phyloP scores from a whole-genome alignment of 2,329 filamentous ascomycete species.

The Colletotrichum paranaense region DNA sequence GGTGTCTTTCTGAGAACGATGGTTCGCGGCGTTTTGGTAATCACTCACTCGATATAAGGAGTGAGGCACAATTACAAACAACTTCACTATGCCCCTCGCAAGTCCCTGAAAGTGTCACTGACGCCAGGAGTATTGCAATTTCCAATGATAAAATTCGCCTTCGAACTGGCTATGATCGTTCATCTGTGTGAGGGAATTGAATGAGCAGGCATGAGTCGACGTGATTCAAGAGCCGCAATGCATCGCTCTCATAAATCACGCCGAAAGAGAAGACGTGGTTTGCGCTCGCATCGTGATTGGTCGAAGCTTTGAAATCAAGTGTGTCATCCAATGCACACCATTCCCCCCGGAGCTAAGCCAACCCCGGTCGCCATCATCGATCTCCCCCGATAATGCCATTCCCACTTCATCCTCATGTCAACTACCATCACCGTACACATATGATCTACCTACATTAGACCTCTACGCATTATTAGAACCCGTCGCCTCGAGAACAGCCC shows the following conservation, averaged over 20 bases:
- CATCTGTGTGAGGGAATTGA: too few species aligned
- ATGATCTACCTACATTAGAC: background rate
- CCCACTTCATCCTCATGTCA: background rate
- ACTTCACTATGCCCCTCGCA: too few species aligned
- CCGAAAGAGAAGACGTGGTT: constrained; percentile 22
- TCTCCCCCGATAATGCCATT: background rate
- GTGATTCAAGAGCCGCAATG: background rate
- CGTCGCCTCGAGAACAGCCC: background rate
- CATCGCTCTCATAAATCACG: background rate
- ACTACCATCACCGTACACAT: background rate
- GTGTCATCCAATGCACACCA: constrained; percentile 19
- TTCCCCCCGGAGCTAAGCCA: constrained; percentile 25
- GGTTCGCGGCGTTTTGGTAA: too few species aligned
- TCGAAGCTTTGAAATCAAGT: constrained; percentile 17
- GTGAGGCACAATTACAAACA: too few species aligned
- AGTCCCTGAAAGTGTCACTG: rapidly evolving
- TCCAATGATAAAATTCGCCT: too few species aligned
- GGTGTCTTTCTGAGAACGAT: too few species aligned
- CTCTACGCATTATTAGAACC: background rate
- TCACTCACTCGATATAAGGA: too few species aligned
- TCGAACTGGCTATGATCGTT: too few species aligned
- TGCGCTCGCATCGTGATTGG: constrained; percentile 33
- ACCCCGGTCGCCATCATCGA: constrained; percentile 21
- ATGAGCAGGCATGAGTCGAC: background rate
- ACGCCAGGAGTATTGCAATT: too few species aligned